Evolutionary conservation across 1,284 basidiomycete species (phyloP), one percentile per base, ranked within the genome.

Genomic region (Fereydounia khargensis): DNA sequence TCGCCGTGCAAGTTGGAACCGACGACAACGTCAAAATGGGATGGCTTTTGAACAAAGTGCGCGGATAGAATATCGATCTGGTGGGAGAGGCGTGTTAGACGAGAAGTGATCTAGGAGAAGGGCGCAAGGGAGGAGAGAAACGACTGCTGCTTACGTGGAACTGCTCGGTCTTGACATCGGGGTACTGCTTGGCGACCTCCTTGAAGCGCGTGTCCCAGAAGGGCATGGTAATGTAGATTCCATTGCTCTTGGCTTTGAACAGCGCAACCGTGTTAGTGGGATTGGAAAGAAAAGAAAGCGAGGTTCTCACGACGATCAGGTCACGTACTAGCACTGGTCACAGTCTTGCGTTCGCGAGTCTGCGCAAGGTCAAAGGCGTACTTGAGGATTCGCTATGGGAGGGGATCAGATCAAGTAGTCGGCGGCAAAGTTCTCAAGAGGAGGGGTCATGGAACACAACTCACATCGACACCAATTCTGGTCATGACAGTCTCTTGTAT

Each of bases 1-100:
- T 83, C 82, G 28, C 80, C 81, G 47, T 82, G 80, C 19, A 83
- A 73, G 52, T 83, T 83, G 16, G 81, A 82, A 5, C 80, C 80
- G 11, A 82, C 80, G 23, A 82, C 81, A 11, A 81, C 81, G 58
- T 82, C 81, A 54, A 82, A 80, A 13, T 78, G 79, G 42, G 80
- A 77, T 3, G 82, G 82, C 17, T 80, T 71, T 22, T 78, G 77
- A 7, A 82, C 81, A 67, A 83, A 82, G 72, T 60, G 80, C 51
- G 77, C 81, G 0, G 72, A 76, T 47, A 80, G 65, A 20, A 78
- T 78, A 59, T 83, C 81, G 61, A 83, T 81, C n/a, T n/a, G n/a
- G n/a, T n/a, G n/a, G n/a, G n/a, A n/a, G n/a, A n/a, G n/a, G n/a
- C n/a, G n/a, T n/a, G n/a, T n/a, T n/a, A n/a, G n/a, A n/a, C n/a